These are phyloP conservation scores for Penicillium sclerotiorum DNA, from an alignment of 2,329 filamentous ascomycete genomes.

Conservation along the genomic window DNA sequence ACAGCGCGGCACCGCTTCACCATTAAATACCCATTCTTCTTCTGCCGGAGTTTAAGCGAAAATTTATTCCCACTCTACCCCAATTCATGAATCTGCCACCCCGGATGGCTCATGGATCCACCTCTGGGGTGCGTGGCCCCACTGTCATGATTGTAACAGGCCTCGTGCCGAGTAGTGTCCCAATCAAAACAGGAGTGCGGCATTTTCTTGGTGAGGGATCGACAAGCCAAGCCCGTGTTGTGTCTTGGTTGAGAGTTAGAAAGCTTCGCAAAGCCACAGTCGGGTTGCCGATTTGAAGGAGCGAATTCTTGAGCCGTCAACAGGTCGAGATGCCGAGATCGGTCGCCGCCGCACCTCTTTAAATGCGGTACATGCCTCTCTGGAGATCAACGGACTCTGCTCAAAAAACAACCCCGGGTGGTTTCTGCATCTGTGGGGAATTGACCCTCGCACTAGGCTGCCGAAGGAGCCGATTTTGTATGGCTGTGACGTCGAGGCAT, in stretches of 20 bases:
- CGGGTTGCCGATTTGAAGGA: neutral
- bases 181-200: neutral
- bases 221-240: neutral
- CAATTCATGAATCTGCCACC: conserved; percentile 1
- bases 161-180: neutral
- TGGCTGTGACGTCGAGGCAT: neutral
- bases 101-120: conserved; percentile 9
- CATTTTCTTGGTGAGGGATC: neutral
- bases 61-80: neutral
- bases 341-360: neutral
- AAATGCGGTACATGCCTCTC: neutral
- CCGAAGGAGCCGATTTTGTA: neutral
- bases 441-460: neutral
- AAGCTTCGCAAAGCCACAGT: neutral
- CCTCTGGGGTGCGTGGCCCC: conserved; percentile 4
- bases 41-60: neutral
- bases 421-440: neutral
- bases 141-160: neutral
- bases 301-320: neutral
- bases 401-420: neutral
- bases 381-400: too few species aligned
- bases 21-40: too few species aligned
- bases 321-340: neutral
- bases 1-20: neutral
- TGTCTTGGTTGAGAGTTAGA: neutral